phyloP scores from a whole-genome alignment of 352 stramenopile species.

The Aphanomyces invadans region DNA sequence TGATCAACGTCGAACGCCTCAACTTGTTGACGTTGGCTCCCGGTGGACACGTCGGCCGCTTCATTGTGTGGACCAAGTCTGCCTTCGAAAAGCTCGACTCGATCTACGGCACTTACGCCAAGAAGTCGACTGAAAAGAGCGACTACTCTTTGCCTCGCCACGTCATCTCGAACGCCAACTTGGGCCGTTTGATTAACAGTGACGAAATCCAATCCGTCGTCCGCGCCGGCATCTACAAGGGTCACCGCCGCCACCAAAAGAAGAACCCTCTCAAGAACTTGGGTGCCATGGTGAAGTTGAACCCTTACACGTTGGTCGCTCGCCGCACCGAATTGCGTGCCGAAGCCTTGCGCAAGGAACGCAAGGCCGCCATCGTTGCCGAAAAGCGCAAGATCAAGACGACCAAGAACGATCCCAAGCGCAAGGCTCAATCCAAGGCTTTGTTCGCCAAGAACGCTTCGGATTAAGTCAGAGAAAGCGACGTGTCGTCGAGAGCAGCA shows the following conservation, averaged over 20 bases:
- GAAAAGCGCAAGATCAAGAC: slow-evolving; percentile 84
- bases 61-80: slow-evolving; percentile 98
- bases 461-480: slow-evolving; percentile 40
- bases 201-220: slow-evolving; percentile 97
- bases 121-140: slow-evolving; percentile 87
- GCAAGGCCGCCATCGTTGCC: slow-evolving; percentile 70
- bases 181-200: slow-evolving; percentile 99
- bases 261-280: slow-evolving; percentile 97
- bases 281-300: slow-evolving; percentile 93
- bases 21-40: slow-evolving; percentile 97
- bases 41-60: slow-evolving; percentile 97
- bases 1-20: slow-evolving; percentile 94
- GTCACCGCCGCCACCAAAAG: slow-evolving; percentile 89
- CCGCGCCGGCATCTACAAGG: slow-evolving; percentile 89
- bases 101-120: slow-evolving; percentile 93
- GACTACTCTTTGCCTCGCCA: slow-evolving; percentile 90
- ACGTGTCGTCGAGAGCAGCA: neutral
- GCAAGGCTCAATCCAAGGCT: slow-evolving; percentile 65
- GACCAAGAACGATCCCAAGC: slow-evolving; percentile 62
- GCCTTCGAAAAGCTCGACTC: slow-evolving; percentile 96
- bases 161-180: slow-evolving; percentile 96
- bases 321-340: slow-evolving; percentile 84
- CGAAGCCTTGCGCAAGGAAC: slow-evolving; percentile 80
- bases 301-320: slow-evolving; percentile 93
- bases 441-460: slow-evolving; percentile 75